phyloP scores from a whole-genome alignment of 805 yeast genomes.

The Sungouiozyma ichnusensis region DNA sequence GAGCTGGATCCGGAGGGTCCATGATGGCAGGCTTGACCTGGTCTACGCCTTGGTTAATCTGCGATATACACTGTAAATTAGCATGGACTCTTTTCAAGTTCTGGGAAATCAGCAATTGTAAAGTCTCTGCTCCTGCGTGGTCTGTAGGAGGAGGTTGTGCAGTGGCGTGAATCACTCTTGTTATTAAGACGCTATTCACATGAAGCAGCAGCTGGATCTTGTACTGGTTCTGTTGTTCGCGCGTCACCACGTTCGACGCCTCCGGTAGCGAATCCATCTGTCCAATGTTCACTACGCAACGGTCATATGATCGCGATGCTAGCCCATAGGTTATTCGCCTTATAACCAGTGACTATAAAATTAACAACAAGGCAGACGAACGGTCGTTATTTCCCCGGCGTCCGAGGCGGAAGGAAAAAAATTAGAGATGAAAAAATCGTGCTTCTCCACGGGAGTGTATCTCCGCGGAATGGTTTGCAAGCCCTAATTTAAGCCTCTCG shows the following conservation, averaged over 20 bases:
- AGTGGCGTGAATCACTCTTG: conserved; percentile 21
- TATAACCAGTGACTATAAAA: no score
- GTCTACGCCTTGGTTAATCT: conserved; percentile 24
- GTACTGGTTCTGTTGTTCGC: conserved; percentile 24
- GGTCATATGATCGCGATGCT: no score
- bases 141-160: conserved; percentile 5
- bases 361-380: no score
- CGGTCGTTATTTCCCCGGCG: no score
- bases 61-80: conserved; percentile 28
- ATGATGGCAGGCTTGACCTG: conserved; percentile 21
- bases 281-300: no score
- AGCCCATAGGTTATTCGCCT: no score
- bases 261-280: neutral
- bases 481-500: no score
- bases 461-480: no score
- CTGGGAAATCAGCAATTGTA: conserved; percentile 21
- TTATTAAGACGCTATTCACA: conserved; percentile 24
- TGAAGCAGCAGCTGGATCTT: conserved; percentile 27
- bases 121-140: conserved; percentile 16
- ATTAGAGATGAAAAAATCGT: no score
- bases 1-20: conserved; percentile 18
- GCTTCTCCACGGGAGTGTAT: no score
- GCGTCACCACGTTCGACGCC: conserved; percentile 5
- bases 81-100: conserved; percentile 27
- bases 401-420: no score